These are phyloP conservation scores for Epichloe amarillans DNA, from an alignment of 2,329 filamentous ascomycete genomes.

Conservation along the genomic window DNA sequence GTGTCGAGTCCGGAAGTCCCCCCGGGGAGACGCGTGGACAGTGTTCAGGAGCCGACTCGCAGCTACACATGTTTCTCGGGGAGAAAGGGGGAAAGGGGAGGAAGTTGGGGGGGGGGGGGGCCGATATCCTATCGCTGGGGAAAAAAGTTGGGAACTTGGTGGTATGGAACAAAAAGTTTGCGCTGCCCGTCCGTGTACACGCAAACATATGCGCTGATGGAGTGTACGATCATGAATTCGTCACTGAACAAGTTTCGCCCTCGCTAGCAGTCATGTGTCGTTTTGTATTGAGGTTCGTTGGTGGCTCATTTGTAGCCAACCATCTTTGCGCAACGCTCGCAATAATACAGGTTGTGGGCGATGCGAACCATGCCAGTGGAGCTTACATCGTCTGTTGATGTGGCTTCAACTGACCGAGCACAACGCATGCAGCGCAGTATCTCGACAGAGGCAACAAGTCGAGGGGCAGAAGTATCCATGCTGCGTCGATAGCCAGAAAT, in stretches of 20 bases:
- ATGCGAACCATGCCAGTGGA: slow-evolving; percentile 51
- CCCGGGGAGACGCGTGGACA: no score
- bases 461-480: slow-evolving; percentile 32
- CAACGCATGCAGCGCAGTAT: slow-evolving; percentile 51
- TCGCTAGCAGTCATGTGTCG: background rate
- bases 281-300: background rate
- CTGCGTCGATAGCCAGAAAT: slow-evolving; percentile 24
- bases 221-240: background rate
- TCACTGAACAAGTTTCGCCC: background rate
- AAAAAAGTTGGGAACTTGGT: background rate
- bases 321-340: slow-evolving; percentile 48
- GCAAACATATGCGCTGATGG: background rate
- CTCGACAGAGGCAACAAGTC: slow-evolving; percentile 40
- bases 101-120: no score
- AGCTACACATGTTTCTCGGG: background rate
- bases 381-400: slow-evolving; percentile 44
- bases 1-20: no score
- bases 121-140: slow-evolving; percentile 3
- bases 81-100: background rate
- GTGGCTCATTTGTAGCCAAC: slow-evolving; percentile 45
- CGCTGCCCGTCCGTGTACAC: background rate
- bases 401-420: slow-evolving; percentile 45
- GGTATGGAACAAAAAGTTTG: background rate
- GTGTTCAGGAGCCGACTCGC: background rate
- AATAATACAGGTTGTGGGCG: slow-evolving; percentile 54